Conservation (phyloP, 176 grass and related monocot genomes). For the Aegilops tauschii region DNA sequence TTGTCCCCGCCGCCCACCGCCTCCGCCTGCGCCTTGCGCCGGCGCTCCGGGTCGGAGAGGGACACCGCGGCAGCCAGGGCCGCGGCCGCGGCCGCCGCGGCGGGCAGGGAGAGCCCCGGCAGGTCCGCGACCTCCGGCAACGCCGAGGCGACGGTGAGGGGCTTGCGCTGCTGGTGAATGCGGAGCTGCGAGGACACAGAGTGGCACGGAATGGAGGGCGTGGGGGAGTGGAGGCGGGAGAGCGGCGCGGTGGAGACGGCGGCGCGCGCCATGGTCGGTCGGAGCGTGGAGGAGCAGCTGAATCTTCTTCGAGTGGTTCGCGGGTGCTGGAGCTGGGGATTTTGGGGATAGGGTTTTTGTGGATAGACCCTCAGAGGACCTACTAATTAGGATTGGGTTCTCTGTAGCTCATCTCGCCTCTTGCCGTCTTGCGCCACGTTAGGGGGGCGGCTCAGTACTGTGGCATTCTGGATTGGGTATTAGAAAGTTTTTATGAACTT, state of each 20-base stretch:
- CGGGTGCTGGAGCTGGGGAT: not conserved
- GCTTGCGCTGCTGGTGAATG: not conserved
- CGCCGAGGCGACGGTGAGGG: constrained; percentile 21
- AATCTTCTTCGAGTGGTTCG: constrained; percentile 9
- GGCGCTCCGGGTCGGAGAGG: constrained; percentile 69
- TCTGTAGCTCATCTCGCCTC: too few species aligned
- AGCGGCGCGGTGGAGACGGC: constrained; percentile 54
- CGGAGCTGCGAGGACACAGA: not conserved
- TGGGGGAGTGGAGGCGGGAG: constrained; percentile 22
- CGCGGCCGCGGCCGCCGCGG: constrained; percentile 50
- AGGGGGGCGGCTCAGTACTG: too few species aligned
- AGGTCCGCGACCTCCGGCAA: constrained; percentile 47
- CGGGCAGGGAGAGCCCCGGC: constrained; percentile 37
- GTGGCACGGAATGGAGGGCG: not conserved
- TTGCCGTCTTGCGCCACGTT: too few species aligned
- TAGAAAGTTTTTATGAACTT: too few species aligned
- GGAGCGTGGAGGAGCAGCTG: not conserved
- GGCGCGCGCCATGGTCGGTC: constrained; percentile 62
- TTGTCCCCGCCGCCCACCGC: constrained; percentile 83
- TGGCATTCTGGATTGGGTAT: too few species aligned
- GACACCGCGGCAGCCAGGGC: constrained; percentile 43
- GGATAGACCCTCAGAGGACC: not conserved
- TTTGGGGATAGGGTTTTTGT: constrained; percentile 67
- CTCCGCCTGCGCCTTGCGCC: constrained; percentile 61
- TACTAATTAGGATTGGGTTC: too few species aligned